phyloP scores from a whole-genome alignment of 129 eudicot genomes.

The Escallonia herrerae region DNA sequence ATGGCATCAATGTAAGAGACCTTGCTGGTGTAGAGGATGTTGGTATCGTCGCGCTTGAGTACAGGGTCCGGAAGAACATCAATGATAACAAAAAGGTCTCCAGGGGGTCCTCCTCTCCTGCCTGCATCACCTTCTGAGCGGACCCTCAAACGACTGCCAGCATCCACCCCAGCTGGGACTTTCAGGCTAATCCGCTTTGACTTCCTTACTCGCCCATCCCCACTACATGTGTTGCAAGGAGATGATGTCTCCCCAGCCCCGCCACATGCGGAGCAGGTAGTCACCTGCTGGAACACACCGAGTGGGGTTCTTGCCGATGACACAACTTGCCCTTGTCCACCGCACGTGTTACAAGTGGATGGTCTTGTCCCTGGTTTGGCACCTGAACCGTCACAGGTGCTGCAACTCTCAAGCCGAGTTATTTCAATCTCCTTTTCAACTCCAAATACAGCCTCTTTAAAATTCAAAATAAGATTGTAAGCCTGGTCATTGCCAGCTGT shows the following conservation, averaged over 20 bases:
- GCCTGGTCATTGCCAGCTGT: slow-evolving; percentile 86
- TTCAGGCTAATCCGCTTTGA: slow-evolving; percentile 73
- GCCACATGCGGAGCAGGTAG: slow-evolving; percentile 74
- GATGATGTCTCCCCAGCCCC: slow-evolving; percentile 74
- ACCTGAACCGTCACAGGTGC: slow-evolving; percentile 81
- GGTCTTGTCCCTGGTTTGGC: slow-evolving; percentile 78
- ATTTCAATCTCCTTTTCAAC: slow-evolving; percentile 86
- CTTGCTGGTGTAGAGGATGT: slow-evolving; percentile 76
- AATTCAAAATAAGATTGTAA: slow-evolving; percentile 64
- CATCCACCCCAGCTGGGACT: slow-evolving; percentile 91
- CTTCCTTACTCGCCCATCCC: slow-evolving; percentile 77
- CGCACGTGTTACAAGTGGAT: slow-evolving; percentile 61
- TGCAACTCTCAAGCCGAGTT: slow-evolving; percentile 67
- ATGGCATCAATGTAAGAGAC: slow-evolving; percentile 81
- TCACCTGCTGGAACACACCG: slow-evolving; percentile 85
- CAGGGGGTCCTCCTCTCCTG: slow-evolving; percentile 81
- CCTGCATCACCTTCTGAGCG: slow-evolving; percentile 85
- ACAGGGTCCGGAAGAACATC: slow-evolving; percentile 79
- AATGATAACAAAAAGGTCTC: slow-evolving; percentile 69
- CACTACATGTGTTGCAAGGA: slow-evolving; percentile 69
- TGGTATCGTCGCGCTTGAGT: slow-evolving; percentile 68
- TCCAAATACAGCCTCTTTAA: slow-evolving; percentile 92
- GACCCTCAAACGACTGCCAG: slow-evolving; percentile 76
- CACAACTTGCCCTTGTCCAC: slow-evolving; percentile 91
- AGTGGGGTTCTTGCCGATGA: slow-evolving; percentile 75